Evolutionary conservation across 306 rosid species (phyloP).

Genomic region (Cicer cuneatum): DNA sequence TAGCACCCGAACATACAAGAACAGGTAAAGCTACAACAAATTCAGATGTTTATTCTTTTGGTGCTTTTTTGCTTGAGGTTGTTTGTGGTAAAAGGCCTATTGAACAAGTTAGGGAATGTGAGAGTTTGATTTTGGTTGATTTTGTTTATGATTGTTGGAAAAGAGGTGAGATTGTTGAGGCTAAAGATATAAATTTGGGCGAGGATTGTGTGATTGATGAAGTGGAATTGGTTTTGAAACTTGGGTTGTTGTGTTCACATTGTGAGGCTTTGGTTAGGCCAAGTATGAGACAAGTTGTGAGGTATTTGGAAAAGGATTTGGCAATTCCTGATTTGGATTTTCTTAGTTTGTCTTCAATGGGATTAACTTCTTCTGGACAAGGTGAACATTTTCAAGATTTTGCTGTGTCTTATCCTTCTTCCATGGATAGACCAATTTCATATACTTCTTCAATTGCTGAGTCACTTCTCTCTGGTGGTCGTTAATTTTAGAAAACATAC

Average conservation of each 20-base stretch:
- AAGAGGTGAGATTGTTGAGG: conserved; percentile 55
- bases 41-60: conserved; percentile 71
- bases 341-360: conserved; percentile 46
- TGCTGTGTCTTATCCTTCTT: conserved; percentile 50
- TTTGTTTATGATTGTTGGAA: conserved; percentile 56
- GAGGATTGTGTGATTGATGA: conserved; percentile 47
- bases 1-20: conserved; percentile 71
- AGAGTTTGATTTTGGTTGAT: conserved; percentile 61
- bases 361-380: conserved; percentile 44
- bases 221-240: conserved; percentile 60
- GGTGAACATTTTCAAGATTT: conserved; percentile 48
- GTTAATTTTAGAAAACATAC: conserved; percentile 37
- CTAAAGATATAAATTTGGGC: conserved; percentile 58
- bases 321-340: conserved; percentile 44
- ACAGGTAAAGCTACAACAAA: conserved; percentile 65
- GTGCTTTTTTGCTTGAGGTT: conserved; percentile 72
- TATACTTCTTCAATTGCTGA: conserved; percentile 50
- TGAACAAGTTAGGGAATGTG: conserved; percentile 39
- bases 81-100: conserved; percentile 77
- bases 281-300: conserved; percentile 62
- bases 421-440: conserved; percentile 43
- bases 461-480: conserved; percentile 60
- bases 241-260: conserved; percentile 67
- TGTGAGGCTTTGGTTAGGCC: conserved; percentile 58
- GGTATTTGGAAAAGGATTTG: conserved; percentile 54